phyloP scores from a whole-genome alignment of 2,329 filamentous ascomycete species.

The Emericellopsis cladophorae region DNA sequence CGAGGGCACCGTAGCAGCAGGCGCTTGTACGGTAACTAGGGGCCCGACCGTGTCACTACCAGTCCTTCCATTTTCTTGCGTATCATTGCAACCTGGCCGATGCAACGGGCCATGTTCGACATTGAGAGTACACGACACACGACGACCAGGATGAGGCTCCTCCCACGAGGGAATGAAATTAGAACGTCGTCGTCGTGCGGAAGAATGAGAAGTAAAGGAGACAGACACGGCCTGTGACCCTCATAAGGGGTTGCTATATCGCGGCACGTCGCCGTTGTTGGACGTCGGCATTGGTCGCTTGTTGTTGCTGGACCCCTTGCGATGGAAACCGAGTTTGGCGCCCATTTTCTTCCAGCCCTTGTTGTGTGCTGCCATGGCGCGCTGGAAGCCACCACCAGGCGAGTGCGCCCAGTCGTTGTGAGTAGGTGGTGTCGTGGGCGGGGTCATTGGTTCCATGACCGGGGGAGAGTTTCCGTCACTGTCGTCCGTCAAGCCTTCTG shows the following conservation, averaged over 20 bases:
- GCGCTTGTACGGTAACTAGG: not conserved
- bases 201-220: conserved; percentile 20
- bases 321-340: conserved; percentile 45
- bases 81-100: not conserved
- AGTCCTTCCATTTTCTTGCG: not conserved
- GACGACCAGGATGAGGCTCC: conserved; percentile 32
- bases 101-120: not conserved
- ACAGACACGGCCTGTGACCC: conserved; percentile 43
- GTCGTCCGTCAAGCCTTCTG: conserved; percentile 49
- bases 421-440: conserved; percentile 58
- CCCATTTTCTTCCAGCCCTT: conserved; percentile 55
- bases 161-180: conserved; percentile 18
- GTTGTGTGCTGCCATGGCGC: conserved; percentile 39
- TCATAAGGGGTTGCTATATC: conserved; percentile 35
- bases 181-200: conserved; percentile 2
- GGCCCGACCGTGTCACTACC: conserved; percentile 4
- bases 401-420: conserved; percentile 38
- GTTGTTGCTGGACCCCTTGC: conserved; percentile 27
- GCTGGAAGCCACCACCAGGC: conserved; percentile 40
- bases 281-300: conserved; percentile 29
- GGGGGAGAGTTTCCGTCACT: conserved; percentile 46
- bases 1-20: too few species aligned
- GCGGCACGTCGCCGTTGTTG: conserved; percentile 21
- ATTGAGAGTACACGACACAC: conserved; percentile 13
- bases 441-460: conserved; percentile 54